These are phyloP conservation scores for Elsinoe necatrix DNA, from an alignment of 2,329 filamentous ascomycete genomes.

Conservation along the genomic window DNA sequence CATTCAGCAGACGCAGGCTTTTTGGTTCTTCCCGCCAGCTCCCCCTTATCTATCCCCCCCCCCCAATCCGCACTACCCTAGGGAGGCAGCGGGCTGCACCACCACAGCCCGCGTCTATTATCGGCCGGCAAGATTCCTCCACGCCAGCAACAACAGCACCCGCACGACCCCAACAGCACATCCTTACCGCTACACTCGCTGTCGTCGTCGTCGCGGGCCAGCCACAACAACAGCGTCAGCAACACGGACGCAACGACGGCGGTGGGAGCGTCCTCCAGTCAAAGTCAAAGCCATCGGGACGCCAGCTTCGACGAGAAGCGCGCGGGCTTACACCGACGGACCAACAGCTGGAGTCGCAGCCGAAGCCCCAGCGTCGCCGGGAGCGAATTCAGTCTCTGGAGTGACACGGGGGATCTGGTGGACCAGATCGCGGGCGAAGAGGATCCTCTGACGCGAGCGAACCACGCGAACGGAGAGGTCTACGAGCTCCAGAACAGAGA, in stretches of 20 bases:
- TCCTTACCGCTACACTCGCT: slow-evolving; percentile 83
- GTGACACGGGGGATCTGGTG: slow-evolving; percentile 87
- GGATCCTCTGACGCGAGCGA: slow-evolving; percentile 59
- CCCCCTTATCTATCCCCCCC: slow-evolving; percentile 1
- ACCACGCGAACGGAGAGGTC: slow-evolving; percentile 57
- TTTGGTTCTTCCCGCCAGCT: background rate
- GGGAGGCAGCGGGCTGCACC: slow-evolving; percentile 49
- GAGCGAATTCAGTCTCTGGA: slow-evolving; percentile 75
- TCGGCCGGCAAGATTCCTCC: slow-evolving; percentile 72
- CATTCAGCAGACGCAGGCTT: background rate
- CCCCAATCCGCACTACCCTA: background rate
- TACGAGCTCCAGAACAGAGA: slow-evolving; percentile 39
- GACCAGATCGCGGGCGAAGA: slow-evolving; percentile 80
- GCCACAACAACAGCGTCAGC: slow-evolving; percentile 29
- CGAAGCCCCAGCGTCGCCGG: slow-evolving; percentile 48
- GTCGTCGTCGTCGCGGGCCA: slow-evolving; percentile 37
- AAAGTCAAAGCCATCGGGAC: slow-evolving; percentile 30
- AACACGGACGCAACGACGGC: slow-evolving; percentile 29
- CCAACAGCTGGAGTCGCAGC: slow-evolving; percentile 34
- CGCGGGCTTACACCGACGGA: slow-evolving; percentile 37
- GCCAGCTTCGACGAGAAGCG: slow-evolving; percentile 40
- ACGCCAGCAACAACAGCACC: slow-evolving; percentile 42
- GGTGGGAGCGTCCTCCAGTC: slow-evolving; percentile 29
- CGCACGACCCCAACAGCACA: slow-evolving; percentile 67
- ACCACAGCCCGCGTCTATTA: slow-evolving; percentile 55